phyloP scores from a whole-genome alignment of 495 filamentous ascomycete genomes.

The Lasiosphaeriaceae sp. region DNA sequence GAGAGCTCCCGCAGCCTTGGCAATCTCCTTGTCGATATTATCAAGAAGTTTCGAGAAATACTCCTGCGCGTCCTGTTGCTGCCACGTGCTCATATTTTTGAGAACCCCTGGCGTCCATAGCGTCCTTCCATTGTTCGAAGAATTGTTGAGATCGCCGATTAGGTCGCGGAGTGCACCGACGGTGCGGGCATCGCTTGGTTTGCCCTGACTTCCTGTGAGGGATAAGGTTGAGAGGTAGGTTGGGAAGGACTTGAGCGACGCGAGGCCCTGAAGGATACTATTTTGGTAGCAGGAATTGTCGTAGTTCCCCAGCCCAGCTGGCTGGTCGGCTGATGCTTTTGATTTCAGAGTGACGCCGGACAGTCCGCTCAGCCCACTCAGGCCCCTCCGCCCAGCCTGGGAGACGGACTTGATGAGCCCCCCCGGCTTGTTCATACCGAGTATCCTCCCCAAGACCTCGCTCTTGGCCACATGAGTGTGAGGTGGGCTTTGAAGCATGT shows the following conservation, averaged over 20 bases:
- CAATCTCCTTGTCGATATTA: slow-evolving; percentile 75
- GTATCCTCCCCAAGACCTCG: slow-evolving; percentile 60
- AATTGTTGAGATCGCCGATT: slow-evolving; percentile 62
- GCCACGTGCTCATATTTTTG: slow-evolving; percentile 86
- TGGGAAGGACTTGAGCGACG: slow-evolving; percentile 65
- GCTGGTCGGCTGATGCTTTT: slow-evolving; percentile 35
- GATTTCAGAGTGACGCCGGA: slow-evolving; percentile 43
- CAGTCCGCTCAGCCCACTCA: slow-evolving; percentile 39
- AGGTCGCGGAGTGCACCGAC: slow-evolving; percentile 56
- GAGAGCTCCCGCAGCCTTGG: slow-evolving; percentile 41
- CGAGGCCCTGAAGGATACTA: slow-evolving; percentile 83
- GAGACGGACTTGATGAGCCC: slow-evolving; percentile 35
- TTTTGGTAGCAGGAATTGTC: slow-evolving; percentile 98
- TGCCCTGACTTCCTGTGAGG: slow-evolving; percentile 29
- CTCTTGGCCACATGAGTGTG: slow-evolving; percentile 56
- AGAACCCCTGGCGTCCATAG: slow-evolving; percentile 75
- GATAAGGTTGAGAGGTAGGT: slow-evolving; percentile 42
- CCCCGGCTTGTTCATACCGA: slow-evolving; percentile 57
- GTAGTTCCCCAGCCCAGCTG: slow-evolving; percentile 82
- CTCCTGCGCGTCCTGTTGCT: slow-evolving; percentile 98
- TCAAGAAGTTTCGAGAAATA: slow-evolving; percentile 90
- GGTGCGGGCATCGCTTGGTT: slow-evolving; percentile 23
- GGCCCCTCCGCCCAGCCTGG: slow-evolving; percentile 36
- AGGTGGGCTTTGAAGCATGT: slow-evolving; percentile 18
- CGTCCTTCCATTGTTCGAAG: slow-evolving; percentile 61